These are phyloP conservation scores for Stagonosporopsis tanaceti DNA, from an alignment of 2,329 filamentous ascomycete genomes.

Conservation along the genomic window DNA sequence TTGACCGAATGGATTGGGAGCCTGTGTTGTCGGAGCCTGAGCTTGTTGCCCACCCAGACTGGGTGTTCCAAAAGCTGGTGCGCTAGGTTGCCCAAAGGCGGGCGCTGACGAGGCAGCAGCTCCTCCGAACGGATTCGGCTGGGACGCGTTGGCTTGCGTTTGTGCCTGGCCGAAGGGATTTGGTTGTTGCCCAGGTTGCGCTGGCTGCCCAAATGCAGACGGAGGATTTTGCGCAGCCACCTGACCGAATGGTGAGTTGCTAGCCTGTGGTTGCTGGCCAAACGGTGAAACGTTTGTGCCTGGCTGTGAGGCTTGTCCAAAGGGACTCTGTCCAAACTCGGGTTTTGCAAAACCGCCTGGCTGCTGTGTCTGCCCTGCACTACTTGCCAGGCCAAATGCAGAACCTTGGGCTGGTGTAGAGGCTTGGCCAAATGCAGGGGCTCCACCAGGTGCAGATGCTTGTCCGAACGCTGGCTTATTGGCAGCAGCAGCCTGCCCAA, in stretches of 20 bases:
- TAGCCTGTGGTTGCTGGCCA: slow-evolving; percentile 42
- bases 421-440: slow-evolving; percentile 47
- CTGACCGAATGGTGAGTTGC: slow-evolving; percentile 41
- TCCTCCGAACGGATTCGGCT: slow-evolving; percentile 30
- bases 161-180: slow-evolving; percentile 34
- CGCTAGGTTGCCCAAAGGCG: slow-evolving; percentile 47
- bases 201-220: slow-evolving; percentile 33
- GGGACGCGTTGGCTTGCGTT: slow-evolving; percentile 21
- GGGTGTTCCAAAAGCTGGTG: slow-evolving; percentile 48
- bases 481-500: slow-evolving; percentile 49
- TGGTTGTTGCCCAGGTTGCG: slow-evolving; percentile 22
- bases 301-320: slow-evolving; percentile 55
- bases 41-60: slow-evolving; percentile 29
- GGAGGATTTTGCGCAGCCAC: slow-evolving; percentile 25
- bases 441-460: slow-evolving; percentile 36
- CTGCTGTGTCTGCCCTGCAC: slow-evolving; percentile 31
- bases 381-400: slow-evolving; percentile 44
- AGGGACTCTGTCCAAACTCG: slow-evolving; percentile 48
- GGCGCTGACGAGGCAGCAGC: slow-evolving; percentile 25
- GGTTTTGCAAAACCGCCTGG: slow-evolving; percentile 54
- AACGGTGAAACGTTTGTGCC: slow-evolving; percentile 42
- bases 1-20: slow-evolving; percentile 35
- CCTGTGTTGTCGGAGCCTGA: slow-evolving; percentile 18
- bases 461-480: slow-evolving; percentile 50
- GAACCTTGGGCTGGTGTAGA: slow-evolving; percentile 39